Conservation (phyloP, 2,329 filamentous ascomycete genomes). For the Drechslera avenae region DNA sequence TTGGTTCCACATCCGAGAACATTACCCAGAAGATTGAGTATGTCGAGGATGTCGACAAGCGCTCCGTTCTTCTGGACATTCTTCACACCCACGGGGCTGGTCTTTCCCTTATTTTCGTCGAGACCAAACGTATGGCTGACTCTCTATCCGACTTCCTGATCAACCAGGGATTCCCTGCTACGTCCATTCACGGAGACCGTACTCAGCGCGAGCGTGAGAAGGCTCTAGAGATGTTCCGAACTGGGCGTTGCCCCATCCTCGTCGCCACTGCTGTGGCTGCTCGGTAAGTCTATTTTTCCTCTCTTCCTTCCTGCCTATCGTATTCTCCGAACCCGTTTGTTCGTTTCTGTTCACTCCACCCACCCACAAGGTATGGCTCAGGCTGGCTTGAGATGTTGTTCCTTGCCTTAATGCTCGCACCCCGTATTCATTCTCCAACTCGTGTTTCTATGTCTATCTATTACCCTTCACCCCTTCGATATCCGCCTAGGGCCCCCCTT, state of each 20-base stretch:
- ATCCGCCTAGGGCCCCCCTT: too few species aligned
- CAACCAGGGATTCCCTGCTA: slow-evolving; percentile 97
- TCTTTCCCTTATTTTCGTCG: slow-evolving; percentile 95
- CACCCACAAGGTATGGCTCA: too few species aligned
- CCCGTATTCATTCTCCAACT: too few species aligned
- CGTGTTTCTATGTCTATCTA: too few species aligned
- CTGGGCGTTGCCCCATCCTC: slow-evolving; percentile 90
- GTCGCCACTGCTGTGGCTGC: slow-evolving; percentile 97
- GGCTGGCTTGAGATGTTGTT: too few species aligned
- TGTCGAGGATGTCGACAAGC: slow-evolving; percentile 95
- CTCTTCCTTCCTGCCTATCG: too few species aligned
- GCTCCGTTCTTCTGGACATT: slow-evolving; percentile 95
- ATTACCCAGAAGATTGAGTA: slow-evolving; percentile 99
- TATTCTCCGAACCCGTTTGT: too few species aligned
- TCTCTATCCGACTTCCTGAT: slow-evolving; percentile 97
- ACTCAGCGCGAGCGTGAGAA: slow-evolving; percentile 99
- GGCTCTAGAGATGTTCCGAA: slow-evolving; percentile 96
- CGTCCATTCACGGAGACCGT: slow-evolving; percentile 97
- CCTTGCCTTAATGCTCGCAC: too few species aligned
- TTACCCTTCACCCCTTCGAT: too few species aligned
- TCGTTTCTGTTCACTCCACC: too few species aligned
- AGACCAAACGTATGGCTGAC: slow-evolving; percentile 99
- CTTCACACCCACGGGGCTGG: slow-evolving; percentile 90
- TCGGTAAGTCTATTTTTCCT: slow-evolving; percentile 45
- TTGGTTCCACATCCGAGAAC: slow-evolving; percentile 99